phyloP scores from a whole-genome alignment of 2,329 filamentous ascomycete species.

The Neoscytalidium dimidiatum region DNA sequence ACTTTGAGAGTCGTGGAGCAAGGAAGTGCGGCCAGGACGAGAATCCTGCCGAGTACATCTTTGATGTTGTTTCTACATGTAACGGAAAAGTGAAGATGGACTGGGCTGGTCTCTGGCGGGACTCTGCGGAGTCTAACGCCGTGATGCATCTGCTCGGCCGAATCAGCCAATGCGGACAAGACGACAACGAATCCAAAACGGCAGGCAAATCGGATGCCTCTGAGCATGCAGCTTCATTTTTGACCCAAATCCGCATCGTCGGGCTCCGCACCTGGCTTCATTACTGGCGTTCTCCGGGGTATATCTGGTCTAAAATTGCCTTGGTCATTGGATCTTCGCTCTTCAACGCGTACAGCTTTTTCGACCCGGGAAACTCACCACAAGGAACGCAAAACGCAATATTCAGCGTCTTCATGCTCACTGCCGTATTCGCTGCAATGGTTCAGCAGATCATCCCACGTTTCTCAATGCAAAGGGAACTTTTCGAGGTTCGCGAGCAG shows the following conservation, averaged over 20 bases:
- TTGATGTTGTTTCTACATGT: not conserved
- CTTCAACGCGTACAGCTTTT: conserved; percentile 46
- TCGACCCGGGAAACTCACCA: conserved; percentile 34
- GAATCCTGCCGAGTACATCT: not conserved
- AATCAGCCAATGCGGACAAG: not conserved
- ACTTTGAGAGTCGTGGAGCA: not conserved
- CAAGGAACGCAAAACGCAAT: conserved; percentile 49
- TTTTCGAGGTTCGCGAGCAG: conserved; percentile 62
- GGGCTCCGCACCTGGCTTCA: conserved; percentile 44
- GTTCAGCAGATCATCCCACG: conserved; percentile 61
- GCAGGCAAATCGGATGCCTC: not conserved
- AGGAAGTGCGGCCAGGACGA: not conserved
- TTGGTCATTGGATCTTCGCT: conserved; percentile 28
- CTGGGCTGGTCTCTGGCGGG: not conserved
- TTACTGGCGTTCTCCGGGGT: conserved; percentile 48
- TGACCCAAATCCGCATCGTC: not conserved
- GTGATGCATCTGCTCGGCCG: not conserved
- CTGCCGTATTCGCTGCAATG: conserved; percentile 45
- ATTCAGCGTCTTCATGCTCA: conserved; percentile 55
- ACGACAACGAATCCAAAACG: not conserved
- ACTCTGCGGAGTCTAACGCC: not conserved
- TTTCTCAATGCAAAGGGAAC: conserved; percentile 58
- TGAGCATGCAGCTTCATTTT: not conserved
- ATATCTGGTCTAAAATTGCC: conserved; percentile 38
- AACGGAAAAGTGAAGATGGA: not conserved